Evolutionary conservation across 306 rosid species (phyloP), one percentile per base, ranked within the genome.

Genomic region (Malus orientalis): DNA sequence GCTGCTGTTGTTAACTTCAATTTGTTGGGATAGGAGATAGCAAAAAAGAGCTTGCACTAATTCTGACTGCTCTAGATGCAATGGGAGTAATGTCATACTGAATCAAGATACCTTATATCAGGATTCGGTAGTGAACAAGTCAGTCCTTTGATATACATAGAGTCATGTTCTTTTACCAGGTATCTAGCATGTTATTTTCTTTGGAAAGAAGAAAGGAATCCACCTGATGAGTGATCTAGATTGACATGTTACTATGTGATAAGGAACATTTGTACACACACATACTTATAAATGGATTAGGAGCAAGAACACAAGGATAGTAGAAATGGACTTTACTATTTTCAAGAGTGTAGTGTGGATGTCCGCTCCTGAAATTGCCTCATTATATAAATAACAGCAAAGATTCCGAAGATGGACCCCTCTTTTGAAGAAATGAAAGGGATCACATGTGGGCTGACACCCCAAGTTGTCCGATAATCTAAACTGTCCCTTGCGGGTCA

Each of bases 1-100:
- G 23, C 47, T 47, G 71, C 57, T 60, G 67, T 76, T 69, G 62
- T 76, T 73, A 60, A 40, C 74, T 69, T 70, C 75, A 29, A 63
- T 54, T 64, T 73, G 54, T 36, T 69, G 76, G 70, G 69, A 23
- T 33, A 13, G 22, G 66, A 40, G 23, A 67, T 57, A 32, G n/a
- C 27, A 13, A 60, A 72, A 51, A 65, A 66, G 73, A 66, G 33
- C 59, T 40, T 76, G 25, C 20, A 63, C 33, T 71, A 13, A 14
- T 29, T 13, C 77, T 74, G 22, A 58, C 54, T n/a, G 27, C 36
- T 54, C 14, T 54, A 54, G 60, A 45, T 70, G 74, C 51, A 33
- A 23, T 27, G 27, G 32, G 51, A 18, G 38, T 70, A 38, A 14
- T 70, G 23, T n/a, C 12, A 16, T 70, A 32, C 27, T 53, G 45